A percentile compares a stretch with the other conserved stretches of the same genome.
phyloP scores from a whole-genome alignment of 192 early-diverging fungal species.

The Rhizophagus clarus region DNA sequence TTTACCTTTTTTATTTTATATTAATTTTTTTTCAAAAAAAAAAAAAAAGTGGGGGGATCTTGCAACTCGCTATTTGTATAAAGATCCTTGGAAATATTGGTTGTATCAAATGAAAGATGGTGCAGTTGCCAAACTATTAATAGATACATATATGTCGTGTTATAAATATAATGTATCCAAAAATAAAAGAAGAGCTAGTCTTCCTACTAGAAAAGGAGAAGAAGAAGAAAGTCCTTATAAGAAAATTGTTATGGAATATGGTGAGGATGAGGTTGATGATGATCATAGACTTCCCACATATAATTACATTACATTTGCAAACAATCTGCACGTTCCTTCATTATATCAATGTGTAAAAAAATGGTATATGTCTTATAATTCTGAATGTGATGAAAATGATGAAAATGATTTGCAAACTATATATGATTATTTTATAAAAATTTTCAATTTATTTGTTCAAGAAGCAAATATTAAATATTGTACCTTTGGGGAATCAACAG shows the following conservation, averaged over 20 bases:
- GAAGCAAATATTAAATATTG: conserved; percentile 13
- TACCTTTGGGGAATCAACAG: conserved; percentile 20
- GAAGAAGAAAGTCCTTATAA: not conserved
- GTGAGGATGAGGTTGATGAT: not conserved
- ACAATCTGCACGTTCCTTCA: conserved; percentile 22
- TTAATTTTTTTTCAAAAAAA: not conserved
- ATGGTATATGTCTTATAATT: not conserved
- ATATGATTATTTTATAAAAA: not conserved
- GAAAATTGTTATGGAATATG: not conserved
- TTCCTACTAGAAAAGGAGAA: not conserved
- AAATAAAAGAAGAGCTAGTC: too few relatives aligned
- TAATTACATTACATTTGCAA: conserved; percentile 10
- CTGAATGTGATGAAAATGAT: not conserved
- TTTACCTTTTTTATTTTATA: too few relatives aligned
- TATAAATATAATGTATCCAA: not conserved
- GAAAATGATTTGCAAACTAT: not conserved
- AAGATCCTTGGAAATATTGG: conserved; percentile 23
- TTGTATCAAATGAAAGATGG: not conserved
- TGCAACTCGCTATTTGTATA: conserved; percentile 9
- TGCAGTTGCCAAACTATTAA: conserved; percentile 3
- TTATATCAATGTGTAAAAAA: conserved; percentile 22
- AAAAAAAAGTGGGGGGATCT: not conserved
- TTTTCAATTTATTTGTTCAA: conserved; percentile 14
- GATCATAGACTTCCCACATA: not conserved
- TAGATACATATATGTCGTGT: conserved; percentile 21